Evolutionary conservation across 2,329 filamentous ascomycete genomes (phyloP).

Genomic region (Venturia aucupariae): DNA sequence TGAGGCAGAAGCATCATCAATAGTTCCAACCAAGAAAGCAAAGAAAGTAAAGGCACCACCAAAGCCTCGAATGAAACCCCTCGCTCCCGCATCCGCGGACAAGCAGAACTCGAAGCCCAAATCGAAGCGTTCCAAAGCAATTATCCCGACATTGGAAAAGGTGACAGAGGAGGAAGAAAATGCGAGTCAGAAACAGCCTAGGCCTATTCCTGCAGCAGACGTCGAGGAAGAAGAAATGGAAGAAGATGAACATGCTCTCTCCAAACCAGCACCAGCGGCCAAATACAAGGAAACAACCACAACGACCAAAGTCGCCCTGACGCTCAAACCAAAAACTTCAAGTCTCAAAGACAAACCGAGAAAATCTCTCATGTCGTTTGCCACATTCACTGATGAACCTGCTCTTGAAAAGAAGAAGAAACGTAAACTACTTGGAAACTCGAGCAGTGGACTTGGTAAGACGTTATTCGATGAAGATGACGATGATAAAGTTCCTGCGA

Average conservation of each 20-base stretch:
- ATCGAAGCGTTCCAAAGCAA: slow-evolving; percentile 24
- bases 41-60: slow-evolving; percentile 16
- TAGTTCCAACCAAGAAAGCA: slow-evolving; percentile 22
- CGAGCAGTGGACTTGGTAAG: slow-evolving; percentile 31
- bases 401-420: slow-evolving; percentile 47
- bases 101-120: slow-evolving; percentile 35
- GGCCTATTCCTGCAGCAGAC: slow-evolving; percentile 22
- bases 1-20: slow-evolving; percentile 24
- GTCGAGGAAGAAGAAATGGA: slow-evolving; percentile 23
- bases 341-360: slow-evolving; percentile 23
- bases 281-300: slow-evolving; percentile 16
- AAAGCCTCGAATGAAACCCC: slow-evolving; percentile 31
- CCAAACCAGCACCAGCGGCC: slow-evolving; percentile 15
- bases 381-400: slow-evolving; percentile 30
- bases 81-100: slow-evolving; percentile 35
- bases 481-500: slow-evolving; percentile 37
- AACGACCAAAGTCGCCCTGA: slow-evolving; percentile 11
- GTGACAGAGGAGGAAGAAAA: slow-evolving; percentile 36
- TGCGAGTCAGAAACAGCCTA: slow-evolving; percentile 25
- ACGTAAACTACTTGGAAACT: slow-evolving; percentile 42
- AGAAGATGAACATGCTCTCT: slow-evolving; percentile 20
- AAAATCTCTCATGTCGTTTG: slow-evolving; percentile 40
- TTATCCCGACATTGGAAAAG: slow-evolving; percentile 31
- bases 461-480: slow-evolving; percentile 63
- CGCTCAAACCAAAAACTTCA: slow-evolving; percentile 27